Evolutionary conservation across 1,284 basidiomycete genomes (phyloP).

Genomic region (Phlebopus sp.): DNA sequence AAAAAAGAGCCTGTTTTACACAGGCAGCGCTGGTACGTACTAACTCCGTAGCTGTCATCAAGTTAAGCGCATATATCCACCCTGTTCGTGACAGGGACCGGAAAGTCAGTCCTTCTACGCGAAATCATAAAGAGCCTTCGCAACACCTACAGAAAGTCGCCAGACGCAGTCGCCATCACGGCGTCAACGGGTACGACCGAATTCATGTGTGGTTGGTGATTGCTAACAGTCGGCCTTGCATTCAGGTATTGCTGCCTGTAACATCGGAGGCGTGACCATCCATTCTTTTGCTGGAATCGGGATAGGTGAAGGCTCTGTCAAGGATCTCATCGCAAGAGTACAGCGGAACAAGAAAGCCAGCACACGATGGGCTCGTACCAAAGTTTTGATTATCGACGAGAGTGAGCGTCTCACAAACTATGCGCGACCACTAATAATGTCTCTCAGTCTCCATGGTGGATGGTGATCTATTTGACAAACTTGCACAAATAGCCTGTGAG

Average conservation of each 20-base stretch:
- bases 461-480: slow-evolving; percentile 82
- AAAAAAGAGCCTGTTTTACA: slow-evolving; percentile 89
- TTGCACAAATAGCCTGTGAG: slow-evolving; percentile 63
- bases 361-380: slow-evolving; percentile 71
- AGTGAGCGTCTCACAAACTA: slow-evolving; percentile 43
- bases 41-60: slow-evolving; percentile 6
- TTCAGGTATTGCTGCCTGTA: slow-evolving; percentile 84
- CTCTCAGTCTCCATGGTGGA: slow-evolving; percentile 88
- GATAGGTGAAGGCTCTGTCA: slow-evolving; percentile 62
- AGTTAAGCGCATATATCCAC: slow-evolving; percentile 11
- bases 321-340: slow-evolving; percentile 61
- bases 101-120: slow-evolving; percentile 87
- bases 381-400: slow-evolving; percentile 89
- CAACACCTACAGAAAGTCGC: slow-evolving; percentile 43
- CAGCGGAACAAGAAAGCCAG: slow-evolving; percentile 64
- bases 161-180: slow-evolving; percentile 76
- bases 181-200: slow-evolving; percentile 72
- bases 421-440: not conserved
- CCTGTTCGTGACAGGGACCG: slow-evolving; percentile 59
- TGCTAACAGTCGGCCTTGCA: slow-evolving; percentile 3
- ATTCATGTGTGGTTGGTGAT: not conserved
- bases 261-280: slow-evolving; percentile 86
- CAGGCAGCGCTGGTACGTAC: slow-evolving; percentile 87
- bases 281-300: slow-evolving; percentile 92
- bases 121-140: slow-evolving; percentile 74